Conservation (phyloP, 139 green algal genomes). For the Coelastrella sp. region DNA sequence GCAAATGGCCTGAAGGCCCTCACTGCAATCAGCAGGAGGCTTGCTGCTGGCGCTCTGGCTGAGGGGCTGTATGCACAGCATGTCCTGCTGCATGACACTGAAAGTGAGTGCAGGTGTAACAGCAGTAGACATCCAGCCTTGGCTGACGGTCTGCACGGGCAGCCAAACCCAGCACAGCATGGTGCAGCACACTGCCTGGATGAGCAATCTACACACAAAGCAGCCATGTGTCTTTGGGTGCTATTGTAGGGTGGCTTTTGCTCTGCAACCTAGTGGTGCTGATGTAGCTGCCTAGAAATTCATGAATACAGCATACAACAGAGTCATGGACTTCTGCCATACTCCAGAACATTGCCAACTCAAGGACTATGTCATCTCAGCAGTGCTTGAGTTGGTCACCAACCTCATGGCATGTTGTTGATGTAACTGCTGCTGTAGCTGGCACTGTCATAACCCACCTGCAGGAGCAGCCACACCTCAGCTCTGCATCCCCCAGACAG, state of each 20-base stretch:
- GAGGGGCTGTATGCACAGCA: constrained; percentile 4
- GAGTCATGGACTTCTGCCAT: too few species aligned
- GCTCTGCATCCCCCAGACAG: not conserved
- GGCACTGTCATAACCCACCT: constrained; percentile 17
- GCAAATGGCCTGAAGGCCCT: constrained; percentile 14
- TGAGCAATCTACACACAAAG: not conserved
- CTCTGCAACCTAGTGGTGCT: not conserved
- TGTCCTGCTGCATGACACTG: constrained; percentile 37
- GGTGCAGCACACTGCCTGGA: not conserved
- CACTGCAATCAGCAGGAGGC: constrained; percentile 31
- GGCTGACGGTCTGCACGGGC: not conserved
- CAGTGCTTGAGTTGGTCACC: not conserved
- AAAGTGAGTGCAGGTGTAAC: constrained; percentile 1
- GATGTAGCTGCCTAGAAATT: not conserved
- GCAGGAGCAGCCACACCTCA: constrained; percentile 10
- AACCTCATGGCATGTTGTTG: not conserved
- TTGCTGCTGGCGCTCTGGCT: not conserved
- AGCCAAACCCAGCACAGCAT: not conserved
- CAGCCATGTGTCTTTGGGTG: not conserved
- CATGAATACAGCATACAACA: not conserved
- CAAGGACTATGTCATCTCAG: not conserved
- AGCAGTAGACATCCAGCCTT: not conserved
- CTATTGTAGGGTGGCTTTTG: too few species aligned
- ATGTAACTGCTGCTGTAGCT: constrained; percentile 27
- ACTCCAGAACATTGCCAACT: too few species aligned